phyloP scores from a whole-genome alignment of 768 basidiomycete species.

The Pulveroboletus sp. region DNA sequence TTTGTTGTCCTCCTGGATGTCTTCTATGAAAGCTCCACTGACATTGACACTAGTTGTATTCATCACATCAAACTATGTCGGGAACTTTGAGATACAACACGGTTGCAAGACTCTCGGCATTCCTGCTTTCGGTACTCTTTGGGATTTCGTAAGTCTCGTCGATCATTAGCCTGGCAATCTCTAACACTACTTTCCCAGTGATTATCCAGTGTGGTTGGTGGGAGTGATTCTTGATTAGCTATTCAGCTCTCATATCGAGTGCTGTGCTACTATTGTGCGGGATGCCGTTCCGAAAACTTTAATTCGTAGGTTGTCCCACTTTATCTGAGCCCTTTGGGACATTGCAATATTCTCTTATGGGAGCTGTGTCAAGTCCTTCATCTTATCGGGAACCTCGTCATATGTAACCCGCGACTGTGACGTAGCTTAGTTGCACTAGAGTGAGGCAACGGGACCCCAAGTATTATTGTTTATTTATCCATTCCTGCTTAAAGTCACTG shows the following conservation, averaged over 20 bases:
- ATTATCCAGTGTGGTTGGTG: constrained; percentile 7
- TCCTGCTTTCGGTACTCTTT: constrained; percentile 66
- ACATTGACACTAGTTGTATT: constrained; percentile 53
- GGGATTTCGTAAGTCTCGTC: constrained; percentile 54
- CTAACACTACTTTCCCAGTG: constrained; percentile 17
- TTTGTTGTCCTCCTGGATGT: constrained; percentile 16
- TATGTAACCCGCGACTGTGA: no score
- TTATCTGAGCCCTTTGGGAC: no score
- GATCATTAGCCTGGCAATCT: constrained; percentile 1
- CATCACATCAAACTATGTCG: constrained; percentile 80
- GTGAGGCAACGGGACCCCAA: no score
- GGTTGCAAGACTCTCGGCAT: constrained; percentile 71
- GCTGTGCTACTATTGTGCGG: not conserved
- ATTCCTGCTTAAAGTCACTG: no score
- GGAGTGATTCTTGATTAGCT: not conserved
- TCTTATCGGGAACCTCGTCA: no score
- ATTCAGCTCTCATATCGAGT: not conserved
- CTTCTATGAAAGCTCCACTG: not conserved
- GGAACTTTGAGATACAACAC: constrained; percentile 77
- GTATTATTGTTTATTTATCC: no score
- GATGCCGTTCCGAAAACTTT: not conserved
- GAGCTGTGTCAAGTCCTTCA: no score
- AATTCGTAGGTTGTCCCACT: not conserved
- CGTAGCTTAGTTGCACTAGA: no score
- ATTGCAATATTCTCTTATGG: no score